phyloP scores from a whole-genome alignment of 768 basidiomycete genomes.

The Hemileccinum impolitum region DNA sequence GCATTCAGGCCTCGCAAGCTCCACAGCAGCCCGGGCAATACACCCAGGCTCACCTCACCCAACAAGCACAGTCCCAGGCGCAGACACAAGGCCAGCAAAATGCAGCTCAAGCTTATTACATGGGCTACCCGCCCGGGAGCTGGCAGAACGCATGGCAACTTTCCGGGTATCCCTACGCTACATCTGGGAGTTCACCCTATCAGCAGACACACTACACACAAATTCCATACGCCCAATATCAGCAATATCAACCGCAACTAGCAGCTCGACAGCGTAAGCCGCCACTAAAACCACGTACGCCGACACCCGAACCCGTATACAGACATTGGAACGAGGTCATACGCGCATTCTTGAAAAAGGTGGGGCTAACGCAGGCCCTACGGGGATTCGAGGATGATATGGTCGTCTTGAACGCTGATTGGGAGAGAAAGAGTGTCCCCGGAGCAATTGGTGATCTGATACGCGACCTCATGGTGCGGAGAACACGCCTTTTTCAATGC shows the following conservation, averaged over 20 bases:
- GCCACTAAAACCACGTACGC: slow-evolving; percentile 27
- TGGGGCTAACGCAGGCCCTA: slow-evolving; percentile 56
- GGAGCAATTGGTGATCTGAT: slow-evolving; percentile 51
- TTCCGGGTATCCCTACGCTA: slow-evolving; percentile 30
- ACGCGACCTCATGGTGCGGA: slow-evolving; percentile 48
- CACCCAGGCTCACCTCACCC: slow-evolving; percentile 17
- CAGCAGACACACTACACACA: slow-evolving; percentile 35
- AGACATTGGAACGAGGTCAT: slow-evolving; percentile 62
- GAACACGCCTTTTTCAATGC: background rate
- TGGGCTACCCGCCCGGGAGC: slow-evolving; percentile 31
- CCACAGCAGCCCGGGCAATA: slow-evolving; percentile 18
- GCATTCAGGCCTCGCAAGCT: slow-evolving; percentile 16
- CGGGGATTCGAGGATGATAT: slow-evolving; percentile 69
- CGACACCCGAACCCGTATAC: slow-evolving; percentile 43
- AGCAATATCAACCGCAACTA: slow-evolving; percentile 29
- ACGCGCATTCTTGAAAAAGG: slow-evolving; percentile 48
- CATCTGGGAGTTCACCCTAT: slow-evolving; percentile 29
- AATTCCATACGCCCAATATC: slow-evolving; percentile 34
- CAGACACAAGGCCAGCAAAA: slow-evolving; percentile 26
- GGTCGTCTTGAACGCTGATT: slow-evolving; percentile 62
- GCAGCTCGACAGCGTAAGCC: slow-evolving; percentile 29
- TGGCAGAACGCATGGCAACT: slow-evolving; percentile 36
- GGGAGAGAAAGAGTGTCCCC: slow-evolving; percentile 58
- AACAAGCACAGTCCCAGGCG: slow-evolving; percentile 16
- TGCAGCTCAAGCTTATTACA: slow-evolving; percentile 29